Percentiles rank a stretch among this genome's conserved stretches.
Conservation (phyloP, 176 grass and related monocot species). For the Oryza nivara region DNA sequence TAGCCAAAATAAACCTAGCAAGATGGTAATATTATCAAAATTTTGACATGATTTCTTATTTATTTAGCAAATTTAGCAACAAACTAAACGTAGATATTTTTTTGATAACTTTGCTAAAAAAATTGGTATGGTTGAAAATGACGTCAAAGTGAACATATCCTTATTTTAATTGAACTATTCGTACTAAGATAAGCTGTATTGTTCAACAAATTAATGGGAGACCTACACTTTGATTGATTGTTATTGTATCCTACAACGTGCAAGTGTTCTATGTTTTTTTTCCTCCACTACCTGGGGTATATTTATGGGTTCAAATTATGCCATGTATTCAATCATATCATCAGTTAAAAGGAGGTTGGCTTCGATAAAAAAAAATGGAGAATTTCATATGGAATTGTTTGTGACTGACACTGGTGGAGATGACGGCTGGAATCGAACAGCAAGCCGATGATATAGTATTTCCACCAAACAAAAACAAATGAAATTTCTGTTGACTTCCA, state of each 20-base stretch:
- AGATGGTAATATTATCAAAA: too few species aligned
- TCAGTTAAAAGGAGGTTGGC: conserved; percentile 18
- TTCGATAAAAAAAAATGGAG: not conserved
- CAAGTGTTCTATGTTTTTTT: not conserved
- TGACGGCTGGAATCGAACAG: conserved; percentile 37
- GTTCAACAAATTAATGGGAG: not conserved
- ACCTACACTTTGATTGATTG: not conserved
- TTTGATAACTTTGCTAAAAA: too few species aligned
- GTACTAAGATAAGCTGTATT: not conserved
- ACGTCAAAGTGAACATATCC: too few species aligned
- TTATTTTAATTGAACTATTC: too few species aligned
- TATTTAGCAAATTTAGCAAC: too few species aligned
- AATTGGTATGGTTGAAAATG: too few species aligned
- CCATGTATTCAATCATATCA: not conserved
- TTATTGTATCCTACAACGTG: not conserved
- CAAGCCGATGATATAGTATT: conserved; percentile 6
- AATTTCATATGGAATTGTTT: not conserved
- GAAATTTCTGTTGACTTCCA: not conserved
- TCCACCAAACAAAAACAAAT: conserved; percentile 8
- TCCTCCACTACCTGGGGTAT: not conserved
- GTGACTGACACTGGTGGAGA: not conserved
- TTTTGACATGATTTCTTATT: too few species aligned
- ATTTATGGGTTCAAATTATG: not conserved
- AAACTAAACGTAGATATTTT: too few species aligned
- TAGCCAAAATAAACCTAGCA: too few species aligned